Evolutionary conservation across 2,329 filamentous ascomycete genomes (phyloP), one percentile per base, ranked within the genome.

Genomic region (Leptographium lundbergii): DNA sequence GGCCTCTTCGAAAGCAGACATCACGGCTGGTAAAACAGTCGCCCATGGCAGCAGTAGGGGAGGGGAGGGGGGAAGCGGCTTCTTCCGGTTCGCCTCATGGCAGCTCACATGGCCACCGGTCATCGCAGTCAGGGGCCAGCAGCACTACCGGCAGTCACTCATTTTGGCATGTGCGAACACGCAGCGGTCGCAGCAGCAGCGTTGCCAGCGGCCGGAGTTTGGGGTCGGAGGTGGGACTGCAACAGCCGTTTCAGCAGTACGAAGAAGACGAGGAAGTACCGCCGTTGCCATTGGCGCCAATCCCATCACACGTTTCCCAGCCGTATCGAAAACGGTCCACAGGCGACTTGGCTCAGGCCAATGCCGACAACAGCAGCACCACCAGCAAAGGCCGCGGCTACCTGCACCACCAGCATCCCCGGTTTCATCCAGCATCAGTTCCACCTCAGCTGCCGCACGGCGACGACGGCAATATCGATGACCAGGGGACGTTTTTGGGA

Each of bases 11-110:
- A 67, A 76, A 80, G 13, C 77, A 79, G 17, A 72, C 75, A 3
- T 80, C 80, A 4, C 76, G 81, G 22, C 69, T 84, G 4, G 76
- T 77, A 47, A 85, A 84, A 64, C 63, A 71, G 29, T 73, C 73
- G 3, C 74, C 42, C 4, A 19, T 36, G 55, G n/a, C 42, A 5
- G 47, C 13, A 27, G 29, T 54, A 62, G 65, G 42, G 59, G 54
- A 32, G 11, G 27, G 6, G 19, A 22, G 9, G 17, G 47, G 42
- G 19, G 19, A n/a, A 22, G 19, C 45, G 52, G 24, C 19, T 6
- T 14, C 11, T 25, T 24, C 11, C 24, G 27, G 22, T 11, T 6
- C 48, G 6, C 48, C 48, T 51, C 48, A 3, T 36, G 17, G 34
- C 5, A 45, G 39, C 14, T 53, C 48, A 25, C 27, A 25, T 34